Evolutionary conservation across 306 rosid genomes (phyloP).

Genomic region (Begonia fuchsioides): DNA sequence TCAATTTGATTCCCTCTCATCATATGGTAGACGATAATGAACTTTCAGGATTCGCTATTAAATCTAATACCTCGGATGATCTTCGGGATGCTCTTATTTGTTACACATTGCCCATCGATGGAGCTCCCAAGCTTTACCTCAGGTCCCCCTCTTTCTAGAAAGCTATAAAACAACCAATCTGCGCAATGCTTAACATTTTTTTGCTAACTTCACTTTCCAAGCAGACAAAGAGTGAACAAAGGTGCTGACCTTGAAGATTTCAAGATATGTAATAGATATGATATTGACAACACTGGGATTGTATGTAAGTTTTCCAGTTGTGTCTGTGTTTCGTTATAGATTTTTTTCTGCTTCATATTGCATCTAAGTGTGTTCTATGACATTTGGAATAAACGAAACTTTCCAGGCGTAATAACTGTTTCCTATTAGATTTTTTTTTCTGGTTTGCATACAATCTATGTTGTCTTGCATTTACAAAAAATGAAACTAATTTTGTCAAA

Average conservation of each 20-base stretch:
- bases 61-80: conserved; percentile 6
- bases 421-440: conserved; percentile 3
- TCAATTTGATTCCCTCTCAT: conserved; percentile 56
- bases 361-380: too few relatives aligned
- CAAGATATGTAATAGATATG: conserved; percentile 58
- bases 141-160: conserved; percentile 20
- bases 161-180: too few relatives aligned
- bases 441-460: too few relatives aligned
- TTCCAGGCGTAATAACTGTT: conserved; percentile 7
- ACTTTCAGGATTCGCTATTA: conserved; percentile 1
- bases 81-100: conserved; percentile 46
- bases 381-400: too few relatives aligned
- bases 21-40: conserved; percentile 11
- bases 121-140: conserved; percentile 39
- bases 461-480: too few relatives aligned
- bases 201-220: conserved; percentile 9
- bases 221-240: conserved; percentile 64
- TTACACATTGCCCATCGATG: conserved; percentile 51
- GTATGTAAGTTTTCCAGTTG: conserved; percentile 59
- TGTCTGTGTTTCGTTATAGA: too few relatives aligned
- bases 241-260: conserved; percentile 54
- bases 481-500: too few relatives aligned
- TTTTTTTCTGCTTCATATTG: too few relatives aligned
- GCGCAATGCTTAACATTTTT: neutral
- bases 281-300: conserved; percentile 88